phyloP scores from a whole-genome alignment of 164 flowering plant species.

The Nelumbo lutea region DNA sequence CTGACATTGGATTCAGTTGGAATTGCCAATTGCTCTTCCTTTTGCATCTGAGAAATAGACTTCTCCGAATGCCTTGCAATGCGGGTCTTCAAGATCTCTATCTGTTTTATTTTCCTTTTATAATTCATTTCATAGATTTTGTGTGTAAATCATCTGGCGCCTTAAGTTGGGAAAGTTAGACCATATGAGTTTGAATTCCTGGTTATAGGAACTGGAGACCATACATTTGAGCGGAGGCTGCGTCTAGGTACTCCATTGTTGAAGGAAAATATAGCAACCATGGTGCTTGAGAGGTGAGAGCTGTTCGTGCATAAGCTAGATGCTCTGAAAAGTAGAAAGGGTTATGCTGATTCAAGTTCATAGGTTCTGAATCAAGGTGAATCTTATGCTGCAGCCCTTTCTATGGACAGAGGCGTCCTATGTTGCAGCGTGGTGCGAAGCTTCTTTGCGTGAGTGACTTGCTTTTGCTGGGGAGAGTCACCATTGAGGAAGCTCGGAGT shows the following conservation, averaged over 20 bases:
- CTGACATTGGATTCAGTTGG: background rate
- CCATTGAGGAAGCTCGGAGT: conserved; percentile 90
- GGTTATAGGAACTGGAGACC: conserved; percentile 89
- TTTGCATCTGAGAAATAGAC: no score
- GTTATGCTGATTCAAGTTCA: background rate
- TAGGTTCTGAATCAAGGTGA: conserved; percentile 12
- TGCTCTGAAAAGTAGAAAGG: conserved; percentile 9
- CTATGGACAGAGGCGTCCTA: conserved; percentile 86
- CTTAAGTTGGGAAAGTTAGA: background rate
- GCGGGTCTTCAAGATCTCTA: no score
- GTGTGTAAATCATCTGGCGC: no score
- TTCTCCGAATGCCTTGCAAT: no score
- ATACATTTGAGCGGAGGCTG: conserved; percentile 84
- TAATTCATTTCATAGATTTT: no score
- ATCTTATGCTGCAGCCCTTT: conserved; percentile 64
- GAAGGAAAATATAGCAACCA: conserved; percentile 93
- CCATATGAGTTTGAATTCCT: background rate
- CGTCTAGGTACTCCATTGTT: conserved; percentile 93
- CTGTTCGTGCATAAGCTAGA: background rate
- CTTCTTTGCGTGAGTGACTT: conserved; percentile 95
- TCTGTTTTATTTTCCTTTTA: no score
- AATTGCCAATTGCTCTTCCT: background rate
- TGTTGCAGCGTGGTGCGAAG: conserved; percentile 79
- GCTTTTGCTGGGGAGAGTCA: conserved; percentile 82
- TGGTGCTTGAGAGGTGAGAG: conserved; percentile 95